These are phyloP conservation scores for Colletotrichum sp. DNA, from an alignment of 2,329 filamentous ascomycete species.

Conservation along the genomic window DNA sequence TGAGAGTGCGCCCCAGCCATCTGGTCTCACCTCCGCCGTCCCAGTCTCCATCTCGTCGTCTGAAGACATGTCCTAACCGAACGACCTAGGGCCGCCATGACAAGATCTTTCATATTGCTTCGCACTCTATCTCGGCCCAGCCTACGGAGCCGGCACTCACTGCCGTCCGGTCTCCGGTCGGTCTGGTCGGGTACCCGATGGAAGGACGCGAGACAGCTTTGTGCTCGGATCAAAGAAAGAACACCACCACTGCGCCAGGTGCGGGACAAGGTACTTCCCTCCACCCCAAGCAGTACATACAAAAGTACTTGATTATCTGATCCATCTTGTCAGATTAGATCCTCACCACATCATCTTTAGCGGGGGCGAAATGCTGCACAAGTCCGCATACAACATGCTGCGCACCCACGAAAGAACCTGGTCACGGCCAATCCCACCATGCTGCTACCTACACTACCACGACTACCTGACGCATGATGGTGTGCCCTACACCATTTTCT, in stretches of 20 bases:
- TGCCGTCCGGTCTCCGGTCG: not conserved
- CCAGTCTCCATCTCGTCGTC: not conserved
- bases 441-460: not conserved
- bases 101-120: not conserved
- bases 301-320: not conserved
- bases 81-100: not conserved
- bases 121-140: not conserved
- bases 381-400: not conserved
- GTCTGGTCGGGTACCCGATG: not conserved
- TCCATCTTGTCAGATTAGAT: slow-evolving; percentile 1
- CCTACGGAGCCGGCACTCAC: not conserved
- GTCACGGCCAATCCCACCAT: not conserved
- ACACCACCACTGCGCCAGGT: not conserved
- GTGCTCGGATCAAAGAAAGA: not conserved
- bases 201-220: not conserved
- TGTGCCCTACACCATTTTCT: not conserved
- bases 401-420: not conserved
- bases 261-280: not conserved
- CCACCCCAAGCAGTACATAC: not conserved
- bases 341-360: not conserved
- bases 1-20: not conserved
- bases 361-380: not conserved
- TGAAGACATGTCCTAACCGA: not conserved
- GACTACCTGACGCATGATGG: not conserved
- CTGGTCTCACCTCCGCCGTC: not conserved